phyloP scores from a whole-genome alignment of 129 eudicot species.

The Helichrysum umbraculigerum region DNA sequence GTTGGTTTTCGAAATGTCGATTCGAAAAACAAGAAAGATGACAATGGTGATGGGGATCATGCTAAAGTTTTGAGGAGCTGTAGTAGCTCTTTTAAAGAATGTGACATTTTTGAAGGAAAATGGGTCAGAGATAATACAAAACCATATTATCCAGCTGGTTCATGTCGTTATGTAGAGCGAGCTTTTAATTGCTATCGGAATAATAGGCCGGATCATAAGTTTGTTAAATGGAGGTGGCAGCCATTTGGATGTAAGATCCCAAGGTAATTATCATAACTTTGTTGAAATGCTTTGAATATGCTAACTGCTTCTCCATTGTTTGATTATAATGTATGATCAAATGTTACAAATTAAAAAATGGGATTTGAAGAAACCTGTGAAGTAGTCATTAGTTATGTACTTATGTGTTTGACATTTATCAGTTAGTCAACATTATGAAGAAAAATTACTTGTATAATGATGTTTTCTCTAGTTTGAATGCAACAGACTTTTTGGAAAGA shows the following conservation, averaged over 20 bases:
- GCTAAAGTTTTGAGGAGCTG: conserved; percentile 18
- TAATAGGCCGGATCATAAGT: conserved; percentile 68
- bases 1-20: conserved; percentile 3
- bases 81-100: conserved; percentile 30
- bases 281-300: not conserved
- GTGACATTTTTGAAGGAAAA: conserved; percentile 83
- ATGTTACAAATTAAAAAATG: not conserved
- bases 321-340: conserved; percentile 13
- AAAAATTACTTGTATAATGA: not conserved
- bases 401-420: conserved; percentile 12
- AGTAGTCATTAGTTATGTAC: conserved; percentile 19
- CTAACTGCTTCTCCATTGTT: not conserved
- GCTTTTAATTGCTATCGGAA: conserved; percentile 77
- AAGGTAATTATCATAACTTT: conserved; percentile 48
- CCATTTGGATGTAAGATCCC: conserved; percentile 84
- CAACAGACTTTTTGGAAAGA: conserved; percentile 87
- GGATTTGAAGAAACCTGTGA: too few species aligned
- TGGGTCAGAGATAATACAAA: conserved; percentile 78
- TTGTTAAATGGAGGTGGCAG: conserved; percentile 90
- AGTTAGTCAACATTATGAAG: not conserved
- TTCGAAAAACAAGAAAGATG: not conserved
- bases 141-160: conserved; percentile 86
- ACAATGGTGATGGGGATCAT: not conserved
- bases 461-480: conserved; percentile 52
- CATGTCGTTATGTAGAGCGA: conserved; percentile 72